Evolutionary conservation across 495 filamentous ascomycete genomes (phyloP), one percentile per base, ranked within the genome.

Genomic region (Tuber borchii): DNA sequence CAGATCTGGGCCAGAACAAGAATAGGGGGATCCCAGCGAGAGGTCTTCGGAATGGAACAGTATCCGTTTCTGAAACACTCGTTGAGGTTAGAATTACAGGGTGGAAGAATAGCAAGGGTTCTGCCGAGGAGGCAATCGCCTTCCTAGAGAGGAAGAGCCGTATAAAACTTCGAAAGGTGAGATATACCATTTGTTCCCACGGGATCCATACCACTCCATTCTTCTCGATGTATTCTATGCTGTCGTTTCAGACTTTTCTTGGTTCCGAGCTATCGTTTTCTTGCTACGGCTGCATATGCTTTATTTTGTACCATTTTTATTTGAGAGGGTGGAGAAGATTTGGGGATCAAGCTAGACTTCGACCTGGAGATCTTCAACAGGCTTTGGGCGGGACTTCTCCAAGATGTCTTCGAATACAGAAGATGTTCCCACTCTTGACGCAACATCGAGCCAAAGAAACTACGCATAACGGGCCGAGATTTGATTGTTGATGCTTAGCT

Each of bases 141-240:
- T 98, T 95, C 84, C 87, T 97, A 74, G 93, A 97, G 86, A 88
- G 91, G 82, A 95, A 95, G 85, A 87, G 90, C 75, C 87, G 86
- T 75, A 86, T 93, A 76, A 92, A 86, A 82, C 91, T 97, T 75
- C 91, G 88, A 86, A 94, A 94, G 91, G 93, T 97, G 93, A 89
- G 90, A 90, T 84, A 86, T 85, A 87, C 26, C 56, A 17, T 65
- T 65, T 34, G 56, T 12, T 26, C 56, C 56, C 5, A 34, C 12
- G 56, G 56, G 56, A 5, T 8, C 7, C 26, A 16, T 31, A 65
- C 26, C 8, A n/a, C 56, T 19, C 56, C 4, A 19, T 34, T 31
- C 56, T 65, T 34, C 56, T 34, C 31, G 7, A 65, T 65, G 56
- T 65, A 65, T 65, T 65, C 16, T 31, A 34, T 65, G 56, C 34